These are phyloP conservation scores for Beauveria brongniartii DNA, from an alignment of 2,329 filamentous ascomycete species.

Conservation along the genomic window DNA sequence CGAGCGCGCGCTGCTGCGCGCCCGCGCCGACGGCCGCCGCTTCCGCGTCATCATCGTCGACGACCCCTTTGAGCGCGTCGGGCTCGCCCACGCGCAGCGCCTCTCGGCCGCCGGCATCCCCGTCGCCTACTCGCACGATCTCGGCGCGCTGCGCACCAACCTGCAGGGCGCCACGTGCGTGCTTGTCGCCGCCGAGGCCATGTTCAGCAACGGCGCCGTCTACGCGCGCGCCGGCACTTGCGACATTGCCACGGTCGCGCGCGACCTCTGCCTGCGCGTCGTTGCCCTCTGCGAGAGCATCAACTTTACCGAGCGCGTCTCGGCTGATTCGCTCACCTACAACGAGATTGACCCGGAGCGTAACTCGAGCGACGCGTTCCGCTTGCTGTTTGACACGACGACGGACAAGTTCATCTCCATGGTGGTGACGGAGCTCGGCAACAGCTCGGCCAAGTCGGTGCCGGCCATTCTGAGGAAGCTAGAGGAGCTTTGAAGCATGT, in stretches of 20 bases:
- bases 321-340: conserved; percentile 83
- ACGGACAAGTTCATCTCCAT: conserved; percentile 78
- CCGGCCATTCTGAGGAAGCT: conserved; percentile 53
- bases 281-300: conserved; percentile 89
- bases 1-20: conserved; percentile 69
- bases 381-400: conserved; percentile 86
- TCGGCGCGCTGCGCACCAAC: conserved; percentile 68
- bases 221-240: conserved; percentile 85
- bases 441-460: conserved; percentile 77
- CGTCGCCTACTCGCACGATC: conserved; percentile 70
- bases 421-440: conserved; percentile 86
- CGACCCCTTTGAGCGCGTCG: conserved; percentile 46
- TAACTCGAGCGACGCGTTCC: conserved; percentile 46
- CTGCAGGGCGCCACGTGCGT: conserved; percentile 63
- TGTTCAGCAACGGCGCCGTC: conserved; percentile 90
- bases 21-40: conserved; percentile 58
- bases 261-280: conserved; percentile 67
- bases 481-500: conserved; percentile 41
- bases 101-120: conserved; percentile 61
- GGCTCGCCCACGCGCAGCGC: conserved; percentile 55
- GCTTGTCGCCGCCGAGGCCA: conserved; percentile 83
- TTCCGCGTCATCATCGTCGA: conserved; percentile 86
- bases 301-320: conserved; percentile 82
- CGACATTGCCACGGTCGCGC: conserved; percentile 75
- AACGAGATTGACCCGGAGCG: conserved; percentile 82